phyloP scores from a whole-genome alignment of 768 basidiomycete species.

The Leucosporidium scottii region DNA sequence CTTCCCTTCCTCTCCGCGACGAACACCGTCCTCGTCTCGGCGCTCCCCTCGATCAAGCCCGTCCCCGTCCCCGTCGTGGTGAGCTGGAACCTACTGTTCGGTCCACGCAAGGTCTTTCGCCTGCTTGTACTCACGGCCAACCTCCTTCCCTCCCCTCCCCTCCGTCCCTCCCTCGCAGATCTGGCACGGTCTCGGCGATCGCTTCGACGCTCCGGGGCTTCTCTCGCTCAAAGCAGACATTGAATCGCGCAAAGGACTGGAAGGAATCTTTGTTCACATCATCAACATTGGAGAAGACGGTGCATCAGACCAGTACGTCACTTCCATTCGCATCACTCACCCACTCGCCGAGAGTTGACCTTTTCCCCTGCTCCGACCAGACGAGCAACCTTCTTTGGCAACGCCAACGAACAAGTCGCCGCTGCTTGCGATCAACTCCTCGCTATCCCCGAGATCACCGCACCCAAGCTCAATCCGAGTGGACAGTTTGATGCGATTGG shows the following conservation, averaged over 20 bases:
- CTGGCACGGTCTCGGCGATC: constrained; percentile 48
- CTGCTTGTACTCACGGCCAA: too few species aligned
- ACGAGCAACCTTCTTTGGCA: constrained; percentile 41
- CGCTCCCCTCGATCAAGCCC: too few species aligned
- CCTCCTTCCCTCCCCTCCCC: too few species aligned
- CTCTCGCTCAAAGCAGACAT: constrained; percentile 40
- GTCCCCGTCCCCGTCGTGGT: too few species aligned
- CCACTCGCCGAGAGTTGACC: not conserved
- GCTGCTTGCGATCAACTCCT: constrained; percentile 40
- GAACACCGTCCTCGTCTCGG: too few species aligned
- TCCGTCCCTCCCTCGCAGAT: constrained; percentile 20
- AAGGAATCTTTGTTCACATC: constrained; percentile 43
- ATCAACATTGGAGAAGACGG: constrained; percentile 40
- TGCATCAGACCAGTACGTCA: constrained; percentile 41
- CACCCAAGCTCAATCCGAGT: constrained; percentile 32
- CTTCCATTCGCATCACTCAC: constrained; percentile 8
- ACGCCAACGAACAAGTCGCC: constrained; percentile 39
- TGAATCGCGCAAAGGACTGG: constrained; percentile 30
- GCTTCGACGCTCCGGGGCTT: constrained; percentile 41
- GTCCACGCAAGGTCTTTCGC: too few species aligned
- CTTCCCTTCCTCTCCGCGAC: too few species aligned
- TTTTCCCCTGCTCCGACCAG: not conserved
- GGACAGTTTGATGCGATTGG: constrained; percentile 45
- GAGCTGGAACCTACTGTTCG: too few species aligned
- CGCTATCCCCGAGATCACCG: constrained; percentile 37